Evolutionary conservation across 2,329 filamentous ascomycete genomes (phyloP).

Genomic region (Paracorniculantispora psalliotae): DNA sequence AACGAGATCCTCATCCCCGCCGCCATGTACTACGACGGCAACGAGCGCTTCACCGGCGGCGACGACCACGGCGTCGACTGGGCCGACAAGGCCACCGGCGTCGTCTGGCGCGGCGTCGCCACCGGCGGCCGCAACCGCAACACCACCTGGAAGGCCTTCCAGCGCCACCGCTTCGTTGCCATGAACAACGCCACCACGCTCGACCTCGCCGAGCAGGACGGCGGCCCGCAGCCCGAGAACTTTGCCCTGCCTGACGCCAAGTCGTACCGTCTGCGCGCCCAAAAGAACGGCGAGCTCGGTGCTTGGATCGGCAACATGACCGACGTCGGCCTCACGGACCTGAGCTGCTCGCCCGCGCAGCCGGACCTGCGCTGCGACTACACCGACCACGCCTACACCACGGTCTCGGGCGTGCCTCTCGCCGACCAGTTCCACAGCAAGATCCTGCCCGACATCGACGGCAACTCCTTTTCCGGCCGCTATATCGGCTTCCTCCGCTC

Average conservation of each 20-base stretch:
- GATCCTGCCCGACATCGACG: slow-evolving; percentile 72
- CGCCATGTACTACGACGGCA: slow-evolving; percentile 63
- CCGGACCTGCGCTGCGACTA: slow-evolving; percentile 41
- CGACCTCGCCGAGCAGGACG: slow-evolving; percentile 40
- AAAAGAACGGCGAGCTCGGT: slow-evolving; percentile 39
- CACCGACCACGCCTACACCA: slow-evolving; percentile 41
- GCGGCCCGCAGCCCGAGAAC: slow-evolving; percentile 40
- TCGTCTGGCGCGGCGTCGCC: slow-evolving; percentile 63
- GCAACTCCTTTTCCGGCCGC: slow-evolving; percentile 64
- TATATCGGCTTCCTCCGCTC: slow-evolving; percentile 66
- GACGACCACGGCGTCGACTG: slow-evolving; percentile 50
- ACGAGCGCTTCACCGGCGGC: slow-evolving; percentile 57
- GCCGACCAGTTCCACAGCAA: slow-evolving; percentile 57
- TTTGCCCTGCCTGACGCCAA: slow-evolving; percentile 46
- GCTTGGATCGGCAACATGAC: slow-evolving; percentile 46
- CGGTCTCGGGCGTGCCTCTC: slow-evolving; percentile 37
- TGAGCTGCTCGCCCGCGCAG: slow-evolving; percentile 43
- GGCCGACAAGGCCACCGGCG: slow-evolving; percentile 48
- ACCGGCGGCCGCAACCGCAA: slow-evolving; percentile 57
- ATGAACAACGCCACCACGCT: slow-evolving; percentile 66
- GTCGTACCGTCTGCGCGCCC: slow-evolving; percentile 44
- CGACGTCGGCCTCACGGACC: slow-evolving; percentile 49
- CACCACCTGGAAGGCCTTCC: slow-evolving; percentile 66
- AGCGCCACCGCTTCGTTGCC: slow-evolving; percentile 68
- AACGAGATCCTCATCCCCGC: slow-evolving; percentile 67